phyloP scores from a whole-genome alignment of 2,329 filamentous ascomycete genomes.

The Talaromyces piceae region DNA sequence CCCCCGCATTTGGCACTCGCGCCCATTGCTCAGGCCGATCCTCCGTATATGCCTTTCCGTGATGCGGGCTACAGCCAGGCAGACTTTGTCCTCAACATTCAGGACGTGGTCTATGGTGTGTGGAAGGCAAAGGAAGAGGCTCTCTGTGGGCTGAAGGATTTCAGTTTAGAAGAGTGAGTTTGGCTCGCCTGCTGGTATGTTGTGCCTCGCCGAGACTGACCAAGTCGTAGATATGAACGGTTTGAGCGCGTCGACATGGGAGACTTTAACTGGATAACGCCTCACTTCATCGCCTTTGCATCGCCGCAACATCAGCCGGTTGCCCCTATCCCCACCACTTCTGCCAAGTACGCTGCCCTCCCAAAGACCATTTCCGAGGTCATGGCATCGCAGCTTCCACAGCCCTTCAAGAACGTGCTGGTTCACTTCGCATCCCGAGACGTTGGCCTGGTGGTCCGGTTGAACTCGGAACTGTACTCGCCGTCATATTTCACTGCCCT shows the following conservation, averaged over 20 bases:
- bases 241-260: conserved; percentile 96
- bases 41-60: conserved; percentile 96
- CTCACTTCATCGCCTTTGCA: conserved; percentile 90
- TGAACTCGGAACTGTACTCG: conserved; percentile 94
- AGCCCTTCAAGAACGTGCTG: conserved; percentile 93
- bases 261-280: conserved; percentile 99
- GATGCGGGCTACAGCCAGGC: conserved; percentile 98
- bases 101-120: conserved; percentile 96
- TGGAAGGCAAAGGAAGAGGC: conserved; percentile 98
- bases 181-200: background rate
- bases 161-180: conserved; percentile 78
- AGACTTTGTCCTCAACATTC: conserved; percentile 89
- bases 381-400: conserved; percentile 62
- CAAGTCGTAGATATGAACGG: conserved; percentile 65
- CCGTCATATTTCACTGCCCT: conserved; percentile 95
- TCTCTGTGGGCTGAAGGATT: conserved; percentile 84
- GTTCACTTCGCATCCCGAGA: conserved; percentile 80
- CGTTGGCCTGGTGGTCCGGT: conserved; percentile 84
- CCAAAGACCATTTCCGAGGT: conserved; percentile 71
- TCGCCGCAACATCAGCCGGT: conserved; percentile 81
- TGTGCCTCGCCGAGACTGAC: background rate
- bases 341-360: conserved; percentile 65
- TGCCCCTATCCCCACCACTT: conserved; percentile 62
- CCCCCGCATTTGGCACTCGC: conserved; percentile 90
- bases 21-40: conserved; percentile 92